Conservation (phyloP, 495 filamentous ascomycete species). For the Achaetomiella virescens region DNA sequence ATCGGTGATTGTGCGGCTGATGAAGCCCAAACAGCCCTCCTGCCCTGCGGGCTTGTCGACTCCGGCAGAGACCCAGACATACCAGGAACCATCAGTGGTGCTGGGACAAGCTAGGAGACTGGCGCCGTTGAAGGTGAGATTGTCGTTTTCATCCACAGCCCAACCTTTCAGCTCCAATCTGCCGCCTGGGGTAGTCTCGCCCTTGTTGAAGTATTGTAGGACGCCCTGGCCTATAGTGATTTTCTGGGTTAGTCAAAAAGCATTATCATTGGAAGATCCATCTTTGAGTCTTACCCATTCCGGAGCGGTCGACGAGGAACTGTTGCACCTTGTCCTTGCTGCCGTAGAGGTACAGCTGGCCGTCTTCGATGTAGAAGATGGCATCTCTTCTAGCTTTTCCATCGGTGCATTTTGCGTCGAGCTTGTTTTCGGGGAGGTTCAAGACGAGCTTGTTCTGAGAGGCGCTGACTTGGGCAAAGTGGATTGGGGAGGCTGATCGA, state of each 20-base stretch:
- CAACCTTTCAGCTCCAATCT: constrained; percentile 43
- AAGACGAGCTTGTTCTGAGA: constrained; percentile 40
- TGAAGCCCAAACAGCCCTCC: constrained; percentile 40
- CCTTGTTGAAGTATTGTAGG: constrained; percentile 45
- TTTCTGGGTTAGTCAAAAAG: background rate
- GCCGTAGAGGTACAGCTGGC: constrained; percentile 42
- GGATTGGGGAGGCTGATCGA: constrained; percentile 41
- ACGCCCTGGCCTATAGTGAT: constrained; percentile 35
- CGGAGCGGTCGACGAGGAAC: constrained; percentile 48
- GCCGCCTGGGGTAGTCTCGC: constrained; percentile 26
- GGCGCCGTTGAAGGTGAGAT: constrained; percentile 40
- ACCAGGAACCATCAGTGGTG: constrained; percentile 38
- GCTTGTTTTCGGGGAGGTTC: constrained; percentile 26
- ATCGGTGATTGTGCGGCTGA: constrained; percentile 26
- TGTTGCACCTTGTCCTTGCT: constrained; percentile 37
- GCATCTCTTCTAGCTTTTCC: constrained; percentile 34
- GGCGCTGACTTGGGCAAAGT: constrained; percentile 39
- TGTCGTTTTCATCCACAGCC: constrained; percentile 33
- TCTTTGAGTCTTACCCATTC: constrained; percentile 34
- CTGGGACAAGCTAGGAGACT: constrained; percentile 46
- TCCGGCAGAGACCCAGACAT: constrained; percentile 42
- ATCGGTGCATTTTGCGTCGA: constrained; percentile 41
- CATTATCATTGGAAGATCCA: background rate
- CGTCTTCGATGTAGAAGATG: constrained; percentile 45
- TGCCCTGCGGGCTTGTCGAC: constrained; percentile 41